Evolutionary conservation across 176 grass and related monocot species (phyloP), one percentile per base, ranked within the genome.

Genomic region (Phyllostachys edulis): DNA sequence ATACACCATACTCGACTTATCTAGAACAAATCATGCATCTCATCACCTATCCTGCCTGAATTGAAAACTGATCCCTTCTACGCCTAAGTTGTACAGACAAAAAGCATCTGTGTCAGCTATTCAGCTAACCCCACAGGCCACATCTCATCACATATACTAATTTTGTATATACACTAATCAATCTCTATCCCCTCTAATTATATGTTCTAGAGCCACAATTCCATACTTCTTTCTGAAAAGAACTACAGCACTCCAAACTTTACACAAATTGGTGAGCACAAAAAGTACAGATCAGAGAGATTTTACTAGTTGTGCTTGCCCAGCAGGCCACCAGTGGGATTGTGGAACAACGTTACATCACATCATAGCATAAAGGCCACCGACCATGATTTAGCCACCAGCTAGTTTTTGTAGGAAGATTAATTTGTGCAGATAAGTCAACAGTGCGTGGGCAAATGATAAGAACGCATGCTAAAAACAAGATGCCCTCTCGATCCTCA

Each of bases 21-120:
- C 9, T 12, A 60, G n/a, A 60, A 24, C 9, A 60, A 69, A 29
- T 39, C 29, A 18, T 45, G 49, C 10, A 52, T 67, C 27, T 9
- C 29, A n/a, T 67, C 63, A 37, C 16, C 42, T 49, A n/a, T 47
- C 34, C 27, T 77, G 26, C 39, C 12, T 86, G 67, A 83, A 61
- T 26, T 42, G 80, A 74, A 21, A 23, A 16, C 2, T 70, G 40
- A 59, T 52, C 57, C 42, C 36, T 59, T 75, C 29, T 12, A 27
- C 9, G 36, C 61, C 69, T 81, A 66, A 66, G n/a, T 60, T 80
- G 77, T 24, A 11, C 45, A 73, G 69, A 87, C 61, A 80, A 17
- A 59, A 42, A 20, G 57, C 34, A 80, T 80, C 56, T 27, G n/a
- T 34, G 32, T 34, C 45, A 27, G 32, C 32, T 34, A 34, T 34